Percentiles rank a stretch among this genome's conserved stretches.
phyloP scores from a whole-genome alignment of 2,329 filamentous ascomycete genomes.

The Aspergillus latus region DNA sequence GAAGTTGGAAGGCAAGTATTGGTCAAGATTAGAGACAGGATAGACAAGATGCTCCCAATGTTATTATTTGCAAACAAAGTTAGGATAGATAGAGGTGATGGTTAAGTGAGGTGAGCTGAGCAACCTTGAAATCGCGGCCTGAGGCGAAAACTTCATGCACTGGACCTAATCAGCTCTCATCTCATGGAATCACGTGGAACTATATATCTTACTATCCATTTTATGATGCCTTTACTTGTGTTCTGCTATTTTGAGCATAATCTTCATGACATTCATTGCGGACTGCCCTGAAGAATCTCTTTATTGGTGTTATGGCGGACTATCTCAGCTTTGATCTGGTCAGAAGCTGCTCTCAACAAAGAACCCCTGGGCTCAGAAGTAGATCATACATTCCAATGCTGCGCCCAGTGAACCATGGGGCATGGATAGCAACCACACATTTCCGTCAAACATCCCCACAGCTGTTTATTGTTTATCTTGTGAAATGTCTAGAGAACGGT shows the following conservation, averaged over 20 bases:
- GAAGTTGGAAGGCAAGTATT: too few relatives aligned
- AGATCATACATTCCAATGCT: conserved; percentile 4
- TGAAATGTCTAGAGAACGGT: neutral
- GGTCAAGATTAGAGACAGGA: neutral
- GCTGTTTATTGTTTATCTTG: conserved; percentile 3
- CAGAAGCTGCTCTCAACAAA: neutral
- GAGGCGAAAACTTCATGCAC: conserved; percentile 3
- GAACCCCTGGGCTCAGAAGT: neutral
- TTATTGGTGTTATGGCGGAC: neutral
- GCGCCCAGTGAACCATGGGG: neutral
- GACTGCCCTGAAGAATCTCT: neutral
- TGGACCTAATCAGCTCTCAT: neutral
- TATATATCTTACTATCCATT: too few relatives aligned
- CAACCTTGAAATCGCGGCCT: neutral
- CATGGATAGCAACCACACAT: conserved; percentile 8
- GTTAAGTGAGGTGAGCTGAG: neutral
- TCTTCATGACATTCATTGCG: neutral
- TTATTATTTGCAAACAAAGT: neutral
- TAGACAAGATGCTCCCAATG: neutral
- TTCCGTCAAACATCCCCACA: neutral
- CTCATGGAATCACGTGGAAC: neutral
- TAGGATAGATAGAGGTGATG: neutral
- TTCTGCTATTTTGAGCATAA: too few relatives aligned
- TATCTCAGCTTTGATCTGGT: neutral
- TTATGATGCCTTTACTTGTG: too few relatives aligned